phyloP scores from a whole-genome alignment of 164 flowering plant genomes.

The Vitis vinifera region ASM3070453v1 NC_081815.1:1486001-1486500 shows the following conservation, averaged over 20 bases:
- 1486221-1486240: slow-evolving; percentile 33
- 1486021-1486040: slow-evolving; percentile 28
- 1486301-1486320: slow-evolving; percentile 29
- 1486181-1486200: slow-evolving; percentile 39
- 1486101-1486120: slow-evolving; percentile 46
- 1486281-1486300: slow-evolving; percentile 60
- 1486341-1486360: slow-evolving; percentile 46
- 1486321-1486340: slow-evolving; percentile 20
- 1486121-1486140: slow-evolving; percentile 35
- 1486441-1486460: slow-evolving; percentile 18
- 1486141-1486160: slow-evolving; percentile 20
- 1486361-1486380: slow-evolving; percentile 16
- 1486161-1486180: slow-evolving; percentile 16
- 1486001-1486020: slow-evolving; percentile 28
- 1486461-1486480: slow-evolving; percentile 26
- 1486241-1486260: slow-evolving; percentile 26
- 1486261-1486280: slow-evolving; percentile 65
- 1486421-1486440: slow-evolving; percentile 35
- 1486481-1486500: slow-evolving; percentile 45
- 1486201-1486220: slow-evolving; percentile 40
- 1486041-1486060: slow-evolving; percentile 26
- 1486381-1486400: slow-evolving; percentile 53
- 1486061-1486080: background rate
- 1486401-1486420: slow-evolving; percentile 26
- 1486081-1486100: slow-evolving; percentile 40